These are phyloP conservation scores for Typha latifolia DNA, from an alignment of 176 grass and related monocot genomes.

Conservation along the genomic window DNA sequence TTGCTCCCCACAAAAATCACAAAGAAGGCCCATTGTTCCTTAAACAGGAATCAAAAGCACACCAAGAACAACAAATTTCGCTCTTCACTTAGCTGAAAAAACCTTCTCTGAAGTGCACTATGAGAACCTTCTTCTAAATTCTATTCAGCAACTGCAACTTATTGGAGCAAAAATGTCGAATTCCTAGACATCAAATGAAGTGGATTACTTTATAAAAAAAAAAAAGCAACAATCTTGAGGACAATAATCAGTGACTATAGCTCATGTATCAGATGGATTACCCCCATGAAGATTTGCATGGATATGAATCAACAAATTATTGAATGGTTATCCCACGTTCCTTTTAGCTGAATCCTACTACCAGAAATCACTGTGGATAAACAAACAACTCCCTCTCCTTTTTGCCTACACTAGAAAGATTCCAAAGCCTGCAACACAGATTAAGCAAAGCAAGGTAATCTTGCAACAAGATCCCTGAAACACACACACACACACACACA, in stretches of 20 bases:
- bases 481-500: no score
- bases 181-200: no score
- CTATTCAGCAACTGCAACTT: no score
- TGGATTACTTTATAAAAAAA: no score
- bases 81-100: background rate
- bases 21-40: conserved; percentile 41
- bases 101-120: no score
- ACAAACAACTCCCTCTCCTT: background rate
- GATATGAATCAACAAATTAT: background rate
- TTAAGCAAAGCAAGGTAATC: background rate
- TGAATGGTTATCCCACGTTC: background rate
- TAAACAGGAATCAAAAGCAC: background rate
- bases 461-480: no score
- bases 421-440: background rate
- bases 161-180: no score
- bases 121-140: no score
- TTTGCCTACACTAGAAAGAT: background rate
- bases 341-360: background rate
- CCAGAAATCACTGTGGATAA: background rate
- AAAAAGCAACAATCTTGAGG: no score
- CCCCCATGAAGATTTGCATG: background rate
- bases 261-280: background rate
- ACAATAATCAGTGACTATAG: background rate
- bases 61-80: background rate
- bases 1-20: conserved; percentile 74